Evolutionary conservation across 331 rosid species (phyloP), one percentile per base, ranked within the genome.

Genomic region (Pyrus hybrid): DNA sequence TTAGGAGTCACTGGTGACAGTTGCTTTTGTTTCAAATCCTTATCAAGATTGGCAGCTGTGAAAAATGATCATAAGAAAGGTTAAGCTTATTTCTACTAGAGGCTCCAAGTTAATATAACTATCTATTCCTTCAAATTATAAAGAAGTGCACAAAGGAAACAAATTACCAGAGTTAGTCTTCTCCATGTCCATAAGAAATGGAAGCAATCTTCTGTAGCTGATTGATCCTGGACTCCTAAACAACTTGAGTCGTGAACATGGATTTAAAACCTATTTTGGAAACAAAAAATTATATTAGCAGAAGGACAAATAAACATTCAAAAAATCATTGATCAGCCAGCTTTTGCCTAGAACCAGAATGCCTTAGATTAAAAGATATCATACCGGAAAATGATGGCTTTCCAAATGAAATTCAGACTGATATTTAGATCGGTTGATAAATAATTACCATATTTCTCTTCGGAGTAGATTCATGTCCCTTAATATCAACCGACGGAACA

Each of bases 181-280:
- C 6, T 67, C 49, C 12, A 84, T 70, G 58, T 82, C 81, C 81
- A 56, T 53, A 16, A 89, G 73, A 83, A 75, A 83, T 37, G 97
- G 97, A 76, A 87, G 96, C 86, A 88, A 43, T 81, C 97, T 88
- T 77, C 83, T 80, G 74, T 82, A 90, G 91, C 79, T 82, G 66
- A 83, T 65, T 54, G 94, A 81, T 22, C 80, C 90, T 17, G 86
- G 81, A 64, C 74, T 80, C 73, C 68, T 83, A 61, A 80, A 85
- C 70, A 82, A 60, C 77, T 87, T 86, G 67, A 82, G 33, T 74
- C 73, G 81, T 67, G 77, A 67, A 77, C 82, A 85, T 43, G 88
- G 88, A 76, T 88, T 78, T 54, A 85, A 60, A 70, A 76, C 84
- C 96, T 90, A 81, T 25, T 76, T 79, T 56, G 23, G 69, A 77